Conservation (phyloP, 2,329 filamentous ascomycete genomes). For the Intubia oerlemansii region DNA sequence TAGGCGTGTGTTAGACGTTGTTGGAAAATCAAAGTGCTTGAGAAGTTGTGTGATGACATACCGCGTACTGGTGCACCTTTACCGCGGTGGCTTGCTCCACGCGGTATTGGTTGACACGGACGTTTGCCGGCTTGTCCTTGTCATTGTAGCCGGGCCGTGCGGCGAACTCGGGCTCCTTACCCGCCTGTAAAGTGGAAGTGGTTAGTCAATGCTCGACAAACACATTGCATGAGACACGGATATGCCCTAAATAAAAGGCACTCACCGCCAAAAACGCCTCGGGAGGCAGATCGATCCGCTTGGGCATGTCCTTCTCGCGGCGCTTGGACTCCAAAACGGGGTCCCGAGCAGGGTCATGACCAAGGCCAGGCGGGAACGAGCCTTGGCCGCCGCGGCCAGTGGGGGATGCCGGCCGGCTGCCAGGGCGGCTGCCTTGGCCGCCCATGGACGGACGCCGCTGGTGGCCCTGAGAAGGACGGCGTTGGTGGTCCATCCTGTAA, state of each 20-base stretch:
- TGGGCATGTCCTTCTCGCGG: conserved; percentile 12
- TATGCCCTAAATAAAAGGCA: conserved; percentile 2
- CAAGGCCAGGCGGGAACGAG: conserved; percentile 11
- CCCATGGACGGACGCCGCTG: conserved; percentile 1
- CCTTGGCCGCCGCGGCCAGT: too few relatives aligned
- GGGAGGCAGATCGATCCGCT: conserved; percentile 33
- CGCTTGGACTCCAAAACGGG: conserved; percentile 6
- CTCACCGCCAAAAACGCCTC: conserved; percentile 29
- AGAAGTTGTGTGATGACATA: too few relatives aligned
- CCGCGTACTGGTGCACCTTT: conserved; percentile 65
- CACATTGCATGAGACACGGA: neutral
- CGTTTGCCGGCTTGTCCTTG: conserved; percentile 31
- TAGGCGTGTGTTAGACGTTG: conserved; percentile 15
- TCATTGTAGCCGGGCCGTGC: conserved; percentile 34
- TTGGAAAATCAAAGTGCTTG: neutral
- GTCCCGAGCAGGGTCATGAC: conserved; percentile 22
- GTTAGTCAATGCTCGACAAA: neutral
- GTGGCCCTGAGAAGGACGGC: neutral
- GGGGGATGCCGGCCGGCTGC: neutral
- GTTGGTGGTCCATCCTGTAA: conserved; percentile 1
- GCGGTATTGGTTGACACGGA: conserved; percentile 25
- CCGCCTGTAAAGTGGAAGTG: conserved; percentile 8
- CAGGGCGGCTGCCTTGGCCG: neutral
- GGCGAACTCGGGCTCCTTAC: conserved; percentile 14
- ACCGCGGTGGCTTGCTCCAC: conserved; percentile 5